Conservation (phyloP, 2,329 filamentous ascomycete genomes). For the Ploettnerulaceae sp. region DNA sequence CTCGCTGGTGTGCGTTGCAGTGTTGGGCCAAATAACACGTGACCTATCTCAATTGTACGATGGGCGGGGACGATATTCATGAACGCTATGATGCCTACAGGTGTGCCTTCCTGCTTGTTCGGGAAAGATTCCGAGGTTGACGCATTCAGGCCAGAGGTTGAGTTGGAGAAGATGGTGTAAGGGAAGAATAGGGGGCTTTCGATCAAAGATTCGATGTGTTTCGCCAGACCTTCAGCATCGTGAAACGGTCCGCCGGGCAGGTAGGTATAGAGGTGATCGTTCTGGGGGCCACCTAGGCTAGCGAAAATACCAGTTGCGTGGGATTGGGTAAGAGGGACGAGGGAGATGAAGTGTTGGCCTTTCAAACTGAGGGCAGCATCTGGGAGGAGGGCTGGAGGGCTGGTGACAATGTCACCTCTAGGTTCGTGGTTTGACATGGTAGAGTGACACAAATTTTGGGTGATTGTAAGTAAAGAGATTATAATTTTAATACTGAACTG, state of each 20-base stretch:
- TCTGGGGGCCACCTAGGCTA: conserved; percentile 19
- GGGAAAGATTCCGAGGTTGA: no score
- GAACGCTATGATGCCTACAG: conserved; percentile 40
- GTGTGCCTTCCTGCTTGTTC: conserved; percentile 7
- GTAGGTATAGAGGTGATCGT: conserved; percentile 39
- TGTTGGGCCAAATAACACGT: conserved; percentile 45
- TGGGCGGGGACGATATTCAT: conserved; percentile 46
- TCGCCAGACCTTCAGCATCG: conserved; percentile 31
- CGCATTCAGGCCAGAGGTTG: no score
- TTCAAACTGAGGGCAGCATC: conserved; percentile 7
- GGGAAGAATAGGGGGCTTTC: conserved; percentile 37
- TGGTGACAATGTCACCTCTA: conserved; percentile 10
- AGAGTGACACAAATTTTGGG: no score
- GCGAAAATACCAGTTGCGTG: conserved; percentile 22
- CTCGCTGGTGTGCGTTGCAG: conserved; percentile 51
- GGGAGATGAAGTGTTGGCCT: conserved; percentile 17
- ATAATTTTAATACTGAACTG: no score
- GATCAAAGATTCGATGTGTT: conserved; percentile 25
- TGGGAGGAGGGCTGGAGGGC: conserved; percentile 12
- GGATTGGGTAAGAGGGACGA: conserved; percentile 16
- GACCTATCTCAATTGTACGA: conserved; percentile 52
- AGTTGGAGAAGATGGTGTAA: conserved; percentile 40
- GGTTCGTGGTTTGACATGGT: conserved; percentile 6
- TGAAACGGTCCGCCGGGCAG: conserved; percentile 37
- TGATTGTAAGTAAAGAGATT: no score